These are phyloP conservation scores for Colletotrichum lindemuthianum DNA, from an alignment of 2,329 filamentous ascomycete species.

Conservation along the genomic window DNA sequence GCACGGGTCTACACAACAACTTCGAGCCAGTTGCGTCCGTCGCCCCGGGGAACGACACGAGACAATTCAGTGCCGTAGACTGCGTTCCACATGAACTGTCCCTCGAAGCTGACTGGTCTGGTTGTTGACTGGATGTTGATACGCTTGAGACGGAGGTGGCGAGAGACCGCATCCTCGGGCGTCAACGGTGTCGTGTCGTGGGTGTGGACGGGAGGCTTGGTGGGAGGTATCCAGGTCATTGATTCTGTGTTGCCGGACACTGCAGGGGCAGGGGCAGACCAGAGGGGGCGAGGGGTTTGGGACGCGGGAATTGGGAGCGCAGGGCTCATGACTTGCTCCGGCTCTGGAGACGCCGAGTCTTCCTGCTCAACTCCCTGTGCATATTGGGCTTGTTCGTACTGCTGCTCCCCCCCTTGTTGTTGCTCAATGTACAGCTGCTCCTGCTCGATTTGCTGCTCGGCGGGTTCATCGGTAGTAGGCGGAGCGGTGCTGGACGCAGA, in stretches of 20 bases:
- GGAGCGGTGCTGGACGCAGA: not conserved
- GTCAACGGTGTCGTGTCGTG: slow-evolving; percentile 16
- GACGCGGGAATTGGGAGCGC: too few species aligned
- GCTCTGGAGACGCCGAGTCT: not conserved
- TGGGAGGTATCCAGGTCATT: slow-evolving; percentile 19
- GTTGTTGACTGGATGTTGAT: not conserved
- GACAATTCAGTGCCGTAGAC: slow-evolving; percentile 22
- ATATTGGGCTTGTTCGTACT: slow-evolving; percentile 26
- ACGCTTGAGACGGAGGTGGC: slow-evolving; percentile 21
- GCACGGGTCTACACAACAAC: not conserved
- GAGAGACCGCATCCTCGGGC: slow-evolving; percentile 26
- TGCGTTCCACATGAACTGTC: slow-evolving; percentile 30
- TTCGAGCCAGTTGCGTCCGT: slow-evolving; percentile 25
- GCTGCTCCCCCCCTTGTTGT: slow-evolving; percentile 19
- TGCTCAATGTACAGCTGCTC: not conserved
- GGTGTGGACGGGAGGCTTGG: slow-evolving; percentile 7
- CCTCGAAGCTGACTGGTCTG: slow-evolving; percentile 31
- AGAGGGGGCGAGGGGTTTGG: slow-evolving; percentile 12
- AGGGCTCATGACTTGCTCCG: not conserved
- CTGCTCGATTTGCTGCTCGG: not conserved
- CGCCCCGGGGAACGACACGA: slow-evolving; percentile 11
- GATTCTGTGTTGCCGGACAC: slow-evolving; percentile 1
- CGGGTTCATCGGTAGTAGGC: not conserved
- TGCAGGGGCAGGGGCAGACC: slow-evolving; percentile 11
- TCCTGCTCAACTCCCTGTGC: not conserved